A percentile compares a stretch with the other conserved stretches of the same genome.
phyloP scores from a whole-genome alignment of 495 filamentous ascomycete species.

The Usnea hakonensis region DNA sequence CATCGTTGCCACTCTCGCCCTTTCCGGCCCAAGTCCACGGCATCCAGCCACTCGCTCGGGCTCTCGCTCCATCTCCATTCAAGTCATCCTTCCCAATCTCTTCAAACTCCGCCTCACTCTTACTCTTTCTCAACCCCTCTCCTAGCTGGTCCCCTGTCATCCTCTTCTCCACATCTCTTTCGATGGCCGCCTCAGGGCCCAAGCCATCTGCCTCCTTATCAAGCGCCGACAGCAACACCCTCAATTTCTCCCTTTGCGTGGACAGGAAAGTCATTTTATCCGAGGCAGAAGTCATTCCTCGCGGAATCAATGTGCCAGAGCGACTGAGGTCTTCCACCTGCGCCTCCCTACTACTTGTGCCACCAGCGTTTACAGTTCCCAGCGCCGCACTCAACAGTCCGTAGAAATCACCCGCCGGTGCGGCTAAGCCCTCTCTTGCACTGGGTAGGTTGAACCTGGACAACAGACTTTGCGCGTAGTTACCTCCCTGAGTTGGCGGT shows the following conservation, averaged over 20 bases:
- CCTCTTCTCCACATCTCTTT: conserved; percentile 37
- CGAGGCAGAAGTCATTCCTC: conserved; percentile 48
- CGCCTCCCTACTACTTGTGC: conserved; percentile 38
- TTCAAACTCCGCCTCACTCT: conserved; percentile 73
- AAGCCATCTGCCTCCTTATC: conserved; percentile 59
- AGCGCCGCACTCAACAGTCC: conserved; percentile 66
- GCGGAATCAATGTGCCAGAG: conserved; percentile 60
- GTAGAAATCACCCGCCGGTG: conserved; percentile 59
- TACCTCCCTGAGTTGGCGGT: conserved; percentile 35
- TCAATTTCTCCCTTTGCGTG: conserved; percentile 64
- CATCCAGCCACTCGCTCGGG: conserved; percentile 44
- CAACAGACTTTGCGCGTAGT: conserved; percentile 73
- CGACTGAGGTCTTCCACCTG: conserved; percentile 47
- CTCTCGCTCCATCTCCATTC: conserved; percentile 28
- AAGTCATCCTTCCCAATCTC: conserved; percentile 53
- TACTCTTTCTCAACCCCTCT: conserved; percentile 56
- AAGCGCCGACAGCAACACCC: conserved; percentile 61
- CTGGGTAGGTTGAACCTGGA: conserved; percentile 77
- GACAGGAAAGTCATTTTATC: conserved; percentile 65
- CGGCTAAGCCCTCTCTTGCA: conserved; percentile 32
- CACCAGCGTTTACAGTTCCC: conserved; percentile 35
- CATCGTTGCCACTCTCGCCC: neutral
- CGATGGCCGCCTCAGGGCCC: conserved; percentile 30
- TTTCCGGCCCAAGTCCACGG: conserved; percentile 48
- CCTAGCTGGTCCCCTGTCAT: conserved; percentile 33